Base-by-base conservation (phyloP, 169 alveolate species). In the Plasmodium billcollinsi region DNA sequence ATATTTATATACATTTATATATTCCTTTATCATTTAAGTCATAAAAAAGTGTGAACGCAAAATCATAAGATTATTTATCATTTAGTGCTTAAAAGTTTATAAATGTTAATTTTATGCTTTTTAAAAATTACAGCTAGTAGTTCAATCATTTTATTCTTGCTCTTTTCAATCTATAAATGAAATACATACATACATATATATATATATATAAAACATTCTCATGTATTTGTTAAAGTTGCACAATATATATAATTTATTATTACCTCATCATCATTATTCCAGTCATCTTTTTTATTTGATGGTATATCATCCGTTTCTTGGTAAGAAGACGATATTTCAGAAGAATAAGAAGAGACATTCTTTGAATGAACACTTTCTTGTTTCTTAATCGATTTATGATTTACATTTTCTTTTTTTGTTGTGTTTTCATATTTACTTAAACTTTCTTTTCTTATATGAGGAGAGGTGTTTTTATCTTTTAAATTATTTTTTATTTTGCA, bases 101-200 rank as follows among this genome's bases (percentile, higher is more conserved):
- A 33, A 33, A 26, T 49, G n/a, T 24, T n/a, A 4, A 33, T 24
- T 11, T 70, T 8, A 24, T 7, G 14, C 62, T 76, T 65, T 58
- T 56, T 20, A 7, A 33, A 15, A 43, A 5, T 76, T 76, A 76
- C 89, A 7, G 78, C 89, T 66, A 76, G 89, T 45, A 76, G 76
- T 66, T 76, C 69, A 24, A 76, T 76, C 89, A 76, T 76, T 71
- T 58, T 76, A 18, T 71, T 76, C 47, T 76, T 76, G 89, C 89
- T 76, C 43, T 69, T 52, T 76, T 76, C 89, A 52, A 76, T 67
- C 89, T 76, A 71, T 20, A 21, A 43, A 70, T n/a, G 12, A 47
- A 8, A 73, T 14, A 73, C 33, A 52, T 21, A 73, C 52, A 73
- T 2, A 59, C 18, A 18, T 18, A 59, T 18, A 58, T 14, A 58